A percentile compares a stretch with the other conserved stretches of the same genome.
Conservation (phyloP, 2,329 filamentous ascomycete species). For the Ophiostoma piceae region DNA sequence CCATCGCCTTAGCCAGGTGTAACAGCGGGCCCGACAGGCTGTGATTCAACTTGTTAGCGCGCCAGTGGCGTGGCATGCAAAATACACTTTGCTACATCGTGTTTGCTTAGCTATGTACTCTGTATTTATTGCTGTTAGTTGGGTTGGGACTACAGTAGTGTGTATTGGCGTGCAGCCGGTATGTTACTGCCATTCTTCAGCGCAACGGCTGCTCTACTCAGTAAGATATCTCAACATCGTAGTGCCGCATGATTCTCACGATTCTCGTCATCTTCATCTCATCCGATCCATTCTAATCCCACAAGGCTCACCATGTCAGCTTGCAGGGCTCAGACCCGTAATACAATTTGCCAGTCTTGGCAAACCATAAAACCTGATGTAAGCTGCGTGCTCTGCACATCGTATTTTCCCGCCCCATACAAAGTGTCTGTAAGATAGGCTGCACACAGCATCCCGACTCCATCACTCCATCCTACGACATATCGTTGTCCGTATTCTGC, state of each 20-base stretch:
- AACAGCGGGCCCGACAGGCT: background rate
- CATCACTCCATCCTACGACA: background rate
- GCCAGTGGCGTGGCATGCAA: background rate
- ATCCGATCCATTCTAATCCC: background rate
- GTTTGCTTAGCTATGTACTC: background rate
- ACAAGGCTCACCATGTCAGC: background rate
- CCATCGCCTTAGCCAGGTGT: background rate
- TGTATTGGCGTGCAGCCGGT: background rate
- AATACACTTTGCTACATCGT: background rate
- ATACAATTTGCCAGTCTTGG: background rate
- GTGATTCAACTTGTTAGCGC: background rate
- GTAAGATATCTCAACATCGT: background rate
- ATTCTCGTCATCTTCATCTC: background rate
- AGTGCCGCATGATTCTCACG: background rate
- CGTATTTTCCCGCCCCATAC: slow-evolving; percentile 8
- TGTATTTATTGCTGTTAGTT: background rate
- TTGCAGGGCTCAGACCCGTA: background rate
- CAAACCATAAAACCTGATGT: background rate
- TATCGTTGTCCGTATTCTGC: background rate
- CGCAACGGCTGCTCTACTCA: background rate
- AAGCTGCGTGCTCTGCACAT: slow-evolving; percentile 2
- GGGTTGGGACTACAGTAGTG: background rate
- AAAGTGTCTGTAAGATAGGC: background rate
- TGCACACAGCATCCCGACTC: background rate
- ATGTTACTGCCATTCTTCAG: background rate